Conservation (phyloP, 2,329 filamentous ascomycete genomes). For the Lasiodiplodia gonubiensis region DNA sequence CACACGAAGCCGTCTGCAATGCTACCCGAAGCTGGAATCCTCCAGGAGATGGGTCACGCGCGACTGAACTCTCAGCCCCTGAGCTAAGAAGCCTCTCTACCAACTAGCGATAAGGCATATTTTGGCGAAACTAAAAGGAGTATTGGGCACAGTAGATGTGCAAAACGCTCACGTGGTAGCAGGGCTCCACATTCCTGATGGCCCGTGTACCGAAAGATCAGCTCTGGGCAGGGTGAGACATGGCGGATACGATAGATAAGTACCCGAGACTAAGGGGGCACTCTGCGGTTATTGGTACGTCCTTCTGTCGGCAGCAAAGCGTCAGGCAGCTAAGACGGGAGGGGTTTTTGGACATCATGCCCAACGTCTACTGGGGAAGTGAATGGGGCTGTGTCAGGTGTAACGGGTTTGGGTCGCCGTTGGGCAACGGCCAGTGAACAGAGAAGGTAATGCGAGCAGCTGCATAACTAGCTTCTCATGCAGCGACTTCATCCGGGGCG, state of each 20-base stretch:
- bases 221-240: not conserved
- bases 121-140: not conserved
- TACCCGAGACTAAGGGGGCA: not conserved
- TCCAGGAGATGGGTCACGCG: not conserved
- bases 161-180: not conserved
- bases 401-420: not conserved
- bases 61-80: not conserved
- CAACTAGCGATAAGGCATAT: not conserved
- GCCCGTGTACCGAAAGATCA: slow-evolving; percentile 1
- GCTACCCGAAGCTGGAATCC: not conserved
- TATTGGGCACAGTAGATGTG: not conserved
- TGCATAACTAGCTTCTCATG: slow-evolving; percentile 12
- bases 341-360: not conserved
- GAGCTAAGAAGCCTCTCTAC: not conserved
- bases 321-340: too few species aligned
- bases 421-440: not conserved
- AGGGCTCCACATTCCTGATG: not conserved
- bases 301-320: not conserved
- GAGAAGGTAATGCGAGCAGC: not conserved
- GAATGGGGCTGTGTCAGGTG: not conserved
- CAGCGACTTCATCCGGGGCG: not conserved
- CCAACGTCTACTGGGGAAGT: not conserved
- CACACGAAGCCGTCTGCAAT: not conserved
- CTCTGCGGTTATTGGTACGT: not conserved
- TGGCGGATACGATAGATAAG: not conserved